Evolutionary conservation across 805 yeast species (phyloP), one percentile per base, ranked within the genome.

Genomic region (Teunomyces stri): DNA sequence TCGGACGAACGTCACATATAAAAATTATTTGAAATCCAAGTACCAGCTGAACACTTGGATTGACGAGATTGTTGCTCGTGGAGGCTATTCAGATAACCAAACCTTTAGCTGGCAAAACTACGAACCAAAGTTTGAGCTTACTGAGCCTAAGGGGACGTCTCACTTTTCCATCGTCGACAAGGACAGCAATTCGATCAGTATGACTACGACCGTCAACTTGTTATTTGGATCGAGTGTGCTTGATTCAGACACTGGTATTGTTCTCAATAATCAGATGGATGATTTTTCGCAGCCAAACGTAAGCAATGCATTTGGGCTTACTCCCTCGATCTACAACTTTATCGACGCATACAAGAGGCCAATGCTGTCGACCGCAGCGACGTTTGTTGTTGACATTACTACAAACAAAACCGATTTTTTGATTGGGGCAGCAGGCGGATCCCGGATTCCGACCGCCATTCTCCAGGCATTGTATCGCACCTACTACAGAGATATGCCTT

Each of bases 341-440:
- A 79, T 90, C 22, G 75, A 72, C 40, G 95, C 97, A 0, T 76
- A 67, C 49, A 87, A 85, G 56, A 74, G 98, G 51, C 98, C 99
- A 1, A 70, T 92, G 37, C 86, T 95, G 4, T 88, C 96, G 2
- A 80, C 86, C 29, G 78, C 88, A 0, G 97, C 97, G 3, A 78
- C 89, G 0, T 81, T 92, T 27, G 56, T 72, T 10, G 68, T 88
- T 0, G 69, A 80, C 15, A 60, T 4, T 33, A 35, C 29, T 5
- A 37, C 49, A 11, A 37, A 39, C 15, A 55, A 60, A 6, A 81
- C 86, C 0, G 90, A 85, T 54, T 61, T 87, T 21, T 79, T 86
- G 4, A 76, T 92, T 49, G 98, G 97, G 0, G 94, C 96, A 0
- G 95, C 97, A 1, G 99, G 99, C 7, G 98, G 98, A 0, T 85